Percentiles rank a stretch among this genome's conserved stretches.
Conservation (phyloP, 805 yeast genomes). For the Yamadazyma insecticola region DNA sequence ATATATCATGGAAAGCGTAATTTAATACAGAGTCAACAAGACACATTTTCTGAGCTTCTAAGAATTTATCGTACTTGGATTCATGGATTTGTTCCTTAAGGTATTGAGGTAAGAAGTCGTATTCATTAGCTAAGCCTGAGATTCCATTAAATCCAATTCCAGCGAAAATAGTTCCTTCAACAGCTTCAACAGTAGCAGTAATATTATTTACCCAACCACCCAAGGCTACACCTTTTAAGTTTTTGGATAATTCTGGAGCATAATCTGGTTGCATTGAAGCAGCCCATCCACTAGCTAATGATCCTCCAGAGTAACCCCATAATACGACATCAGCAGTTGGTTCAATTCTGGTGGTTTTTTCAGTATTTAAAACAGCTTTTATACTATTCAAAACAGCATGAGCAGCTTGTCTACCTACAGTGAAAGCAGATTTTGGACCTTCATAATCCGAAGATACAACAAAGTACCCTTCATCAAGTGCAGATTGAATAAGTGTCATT, state of each 20-base stretch:
- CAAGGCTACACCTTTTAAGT: constrained; percentile 23
- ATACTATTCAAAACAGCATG: constrained; percentile 25
- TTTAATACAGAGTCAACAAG: constrained; percentile 4
- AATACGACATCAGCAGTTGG: constrained; percentile 14
- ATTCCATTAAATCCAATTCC: constrained; percentile 25
- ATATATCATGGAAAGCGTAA: constrained; percentile 6
- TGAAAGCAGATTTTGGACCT: constrained; percentile 25
- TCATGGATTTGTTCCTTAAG: constrained; percentile 2
- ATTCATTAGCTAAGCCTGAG: constrained; percentile 24
- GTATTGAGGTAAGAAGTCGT: constrained; percentile 15
- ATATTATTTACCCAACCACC: constrained; percentile 33
- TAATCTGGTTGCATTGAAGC: constrained; percentile 28
- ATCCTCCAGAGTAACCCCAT: constrained; percentile 37
- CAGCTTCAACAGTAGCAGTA: constrained; percentile 17
- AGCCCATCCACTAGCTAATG: constrained; percentile 34
- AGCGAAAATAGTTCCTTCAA: constrained; percentile 21
- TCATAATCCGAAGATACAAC: constrained; percentile 31
- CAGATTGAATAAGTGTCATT: constrained; percentile 11
- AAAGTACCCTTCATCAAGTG: constrained; percentile 23
- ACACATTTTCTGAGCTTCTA: constrained; percentile 5
- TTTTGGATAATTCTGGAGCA: constrained; percentile 24
- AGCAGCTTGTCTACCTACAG: constrained; percentile 26
- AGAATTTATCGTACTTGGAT: constrained; percentile 5
- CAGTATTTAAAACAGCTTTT: constrained; percentile 17
- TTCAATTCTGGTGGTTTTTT: constrained; percentile 13